Percentiles rank a stretch among this genome's conserved stretches.
Evolutionary conservation across 176 grass and related monocot genomes (phyloP).

Genomic region (Triticum aestivum): IWGSC_CS_RefSeq_v2.1 NC_057810.1:430912195-430912694

Average conservation of each 20-base stretch:
- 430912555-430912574: conserved; percentile 40
- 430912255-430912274: conserved; percentile 65
- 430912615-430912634: conserved; percentile 30
- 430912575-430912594: conserved; percentile 22
- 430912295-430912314: conserved; percentile 89
- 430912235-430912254: conserved; percentile 79
- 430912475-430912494: fast-evolving
- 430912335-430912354: conserved; percentile 80
- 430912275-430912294: conserved; percentile 84
- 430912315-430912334: conserved; percentile 74
- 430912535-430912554: neutral
- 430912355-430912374: conserved; percentile 76
- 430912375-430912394: conserved; percentile 68
- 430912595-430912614: conserved; percentile 14
- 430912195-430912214: neutral
- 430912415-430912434: neutral
- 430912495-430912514: conserved; percentile 25
- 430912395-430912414: conserved; percentile 51
- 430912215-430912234: neutral
- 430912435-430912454: conserved; percentile 10
- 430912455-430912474: conserved; percentile 45
- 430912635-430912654: conserved; percentile 37
- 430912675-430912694: conserved; percentile 34
- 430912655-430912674: conserved; percentile 39
- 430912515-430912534: neutral